These are phyloP conservation scores for Xanthoparmelia taractica DNA, from an alignment of 495 filamentous ascomycete species.

Conservation along the genomic window DNA sequence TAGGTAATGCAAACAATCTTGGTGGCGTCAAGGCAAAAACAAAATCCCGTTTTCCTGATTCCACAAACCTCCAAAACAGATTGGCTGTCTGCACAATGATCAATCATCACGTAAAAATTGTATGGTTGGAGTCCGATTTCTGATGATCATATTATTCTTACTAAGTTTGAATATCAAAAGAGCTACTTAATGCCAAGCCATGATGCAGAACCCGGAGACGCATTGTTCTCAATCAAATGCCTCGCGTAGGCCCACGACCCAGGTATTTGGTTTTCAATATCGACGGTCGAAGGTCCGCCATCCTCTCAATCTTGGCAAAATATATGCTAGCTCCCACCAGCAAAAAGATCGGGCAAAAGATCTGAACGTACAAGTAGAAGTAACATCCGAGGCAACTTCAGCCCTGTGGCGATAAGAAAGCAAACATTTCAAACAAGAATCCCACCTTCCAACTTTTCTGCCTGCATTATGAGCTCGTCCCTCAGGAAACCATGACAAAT, in stretches of 20 bases:
- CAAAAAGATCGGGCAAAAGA: background rate
- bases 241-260: background rate
- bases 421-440: background rate
- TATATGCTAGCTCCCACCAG: too few species aligned
- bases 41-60: background rate
- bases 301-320: background rate
- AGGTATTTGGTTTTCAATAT: background rate
- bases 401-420: background rate
- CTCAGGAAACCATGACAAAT: conserved; percentile 36
- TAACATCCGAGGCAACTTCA: background rate
- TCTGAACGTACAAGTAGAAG: background rate
- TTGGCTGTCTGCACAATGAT: background rate
- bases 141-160: background rate
- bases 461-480: background rate
- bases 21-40: background rate
- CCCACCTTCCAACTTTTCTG: background rate
- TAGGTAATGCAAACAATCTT: background rate
- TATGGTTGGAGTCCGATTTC: background rate
- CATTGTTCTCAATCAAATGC: background rate
- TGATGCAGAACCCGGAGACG: background rate
- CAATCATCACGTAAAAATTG: background rate
- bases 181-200: background rate
- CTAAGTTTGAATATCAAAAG: background rate
- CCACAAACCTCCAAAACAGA: background rate
- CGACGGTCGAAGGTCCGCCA: background rate